Conservation (phyloP, 495 filamentous ascomycete genomes). For the Astrocystis sublimbata region DNA sequence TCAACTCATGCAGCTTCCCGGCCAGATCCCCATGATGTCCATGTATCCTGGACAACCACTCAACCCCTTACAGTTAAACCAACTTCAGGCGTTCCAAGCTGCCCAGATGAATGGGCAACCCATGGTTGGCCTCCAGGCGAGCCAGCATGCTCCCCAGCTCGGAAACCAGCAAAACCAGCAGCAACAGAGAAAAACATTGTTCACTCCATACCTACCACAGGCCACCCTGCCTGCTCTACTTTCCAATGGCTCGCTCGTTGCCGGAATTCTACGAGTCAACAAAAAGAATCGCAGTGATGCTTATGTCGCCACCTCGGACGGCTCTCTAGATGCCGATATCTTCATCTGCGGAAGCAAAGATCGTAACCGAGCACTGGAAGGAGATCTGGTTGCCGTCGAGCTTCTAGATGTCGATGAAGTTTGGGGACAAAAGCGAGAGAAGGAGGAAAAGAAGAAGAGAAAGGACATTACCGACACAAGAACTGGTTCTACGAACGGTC, state of each 20-base stretch:
- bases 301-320: constrained; percentile 90
- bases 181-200: constrained; percentile 95
- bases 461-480: constrained; percentile 96
- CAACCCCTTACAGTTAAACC: constrained; percentile 84
- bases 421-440: constrained; percentile 97
- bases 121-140: constrained; percentile 65
- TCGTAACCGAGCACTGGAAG: constrained; percentile 91
- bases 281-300: constrained; percentile 99
- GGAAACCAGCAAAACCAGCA: constrained; percentile 67
- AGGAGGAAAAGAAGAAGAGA: constrained; percentile 99
- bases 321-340: constrained; percentile 89
- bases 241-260: constrained; percentile 88
- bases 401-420: constrained; percentile 98
- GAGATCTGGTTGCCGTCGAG: constrained; percentile 92
- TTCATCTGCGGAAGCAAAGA: constrained; percentile 99
- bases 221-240: constrained; percentile 90
- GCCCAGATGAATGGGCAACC: constrained; percentile 81
- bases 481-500: constrained; percentile 68
- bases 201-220: constrained; percentile 96
- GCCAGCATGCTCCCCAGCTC: constrained; percentile 74
- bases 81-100: constrained; percentile 88
- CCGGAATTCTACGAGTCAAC: constrained; percentile 95
- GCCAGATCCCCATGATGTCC: constrained; percentile 73
- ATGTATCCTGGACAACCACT: constrained; percentile 83
- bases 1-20: constrained; percentile 82